Base-by-base conservation (phyloP, 176 grass and related monocot species). In the Miscanthus lutarioriparius region DNA sequence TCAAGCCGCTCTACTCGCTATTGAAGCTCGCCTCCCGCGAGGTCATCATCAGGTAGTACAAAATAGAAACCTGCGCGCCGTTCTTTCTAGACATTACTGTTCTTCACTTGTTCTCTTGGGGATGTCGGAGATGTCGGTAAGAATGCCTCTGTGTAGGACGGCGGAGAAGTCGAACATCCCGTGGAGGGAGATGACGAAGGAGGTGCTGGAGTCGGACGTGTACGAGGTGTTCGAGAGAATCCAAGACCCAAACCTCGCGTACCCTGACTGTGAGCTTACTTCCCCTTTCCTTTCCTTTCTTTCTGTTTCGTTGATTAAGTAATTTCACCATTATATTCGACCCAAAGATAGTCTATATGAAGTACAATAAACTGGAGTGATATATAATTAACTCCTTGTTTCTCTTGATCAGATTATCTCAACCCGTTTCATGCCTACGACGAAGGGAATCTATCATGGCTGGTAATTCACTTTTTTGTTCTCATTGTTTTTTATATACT, bases 371-470 rank as follows among this genome's bases (percentile, higher is more conserved):
- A 9, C 72, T 17, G 49, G 48, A 67, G 10, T 44, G 39, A 49
- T 79, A 17, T 23, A n/a, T 23, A 58, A n/a, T 26, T 27, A 27
- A 65, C 30, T 20, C 2, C 67, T 56, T 72, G 32, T 75, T 82
- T 77, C 20, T 77, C 15, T 44, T 87, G 30, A 22, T 49, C 90
- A 94, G 94, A 97, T 89, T 97, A 97, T 77, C 74, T 97, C 51
- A 94, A 68, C 81, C 92, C 92, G 70, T 97, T 94, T 73, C 92
- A 97, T 47, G 90, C 94, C 10, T 94, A 97, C 39, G 94, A 97
- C 72, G 94, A 97, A 75, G 94, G 92, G 30, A 97, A 97, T 70
- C 85, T 94, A 69, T 97, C 94, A n/a, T 97, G 92, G 94, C 86
- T 97, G 94, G 94, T 97, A 94, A 79, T 47, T 70, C 25, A 43